These are phyloP conservation scores for Citrus sinensis DNA, from an alignment of 345 rosid species.

Conservation along the genomic window DVS_A1.0 CM039169.1:31308001-31308500, in stretches of 20 bases:
- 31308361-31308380: conserved; percentile 54
- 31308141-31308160: conserved; percentile 47
- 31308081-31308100: conserved; percentile 42
- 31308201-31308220: conserved; percentile 58
- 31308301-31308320: conserved; percentile 45
- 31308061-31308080: conserved; percentile 43
- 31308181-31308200: conserved; percentile 59
- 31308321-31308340: conserved; percentile 42
- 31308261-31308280: conserved; percentile 58
- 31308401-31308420: conserved; percentile 43
- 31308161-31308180: conserved; percentile 40
- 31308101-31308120: conserved; percentile 32
- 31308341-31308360: conserved; percentile 78
- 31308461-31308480: conserved; percentile 45
- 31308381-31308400: conserved; percentile 35
- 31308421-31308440: conserved; percentile 53
- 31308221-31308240: conserved; percentile 45
- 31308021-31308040: conserved; percentile 46
- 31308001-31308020: conserved; percentile 67
- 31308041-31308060: conserved; percentile 38
- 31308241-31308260: conserved; percentile 30
- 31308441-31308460: conserved; percentile 42
- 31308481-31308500: conserved; percentile 43
- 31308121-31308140: conserved; percentile 45
- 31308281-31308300: conserved; percentile 83